Evolutionary conservation across 805 yeast species (phyloP), one percentile per base, ranked within the genome.

Genomic region (Lipomyces sp.): DNA sequence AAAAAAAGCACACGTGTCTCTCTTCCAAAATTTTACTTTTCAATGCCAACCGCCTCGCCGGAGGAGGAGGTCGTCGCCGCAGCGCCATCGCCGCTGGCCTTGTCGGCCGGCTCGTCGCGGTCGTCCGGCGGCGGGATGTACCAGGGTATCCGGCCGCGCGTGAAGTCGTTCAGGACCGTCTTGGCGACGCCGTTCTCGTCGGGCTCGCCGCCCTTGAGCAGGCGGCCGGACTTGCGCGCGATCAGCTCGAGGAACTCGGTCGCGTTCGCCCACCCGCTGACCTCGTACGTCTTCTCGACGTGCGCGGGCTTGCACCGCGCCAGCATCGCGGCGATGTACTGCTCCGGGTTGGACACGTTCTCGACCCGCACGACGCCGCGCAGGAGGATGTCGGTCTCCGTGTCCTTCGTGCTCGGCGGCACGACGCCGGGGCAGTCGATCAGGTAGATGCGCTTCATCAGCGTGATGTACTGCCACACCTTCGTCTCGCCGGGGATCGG

Each of bases 371-470:
- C 98, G 18, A 93, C 98, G 67, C 98, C 98, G 69, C 96, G 81
- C 71, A 91, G 86, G 59, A 91, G 69, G 63, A 91, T 88, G 69
- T 91, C 98, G 24, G 95, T 82, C 67, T 88, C 95, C 0, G 91
- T 71, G 68, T 93, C 98, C 63, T 83, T 88, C 26, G 82, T 67
- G 16, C 95, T 85, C 24, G 98, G 98, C 8, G 98, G 98, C 19
- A 91, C 98, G 65, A 91, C 91, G 71, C 98, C 98, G 2, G 98
- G 98, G 75, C 98, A 93, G 72, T 91, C 98, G 64, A 91, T 93
- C 63, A 91, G 74, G 71, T 90, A 91, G 45, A 91, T 91, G 60
- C 91, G 80, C 76, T 91, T 91, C 97, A 93, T 91, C 63, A 91
- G 75, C 3, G 98, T 90, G 63, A 91, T 90, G 73, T 91, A 91